These are phyloP conservation scores for Nyctanthes arbortristis DNA, from an alignment of 257 asterid genomes.

Conservation along the genomic window DNA sequence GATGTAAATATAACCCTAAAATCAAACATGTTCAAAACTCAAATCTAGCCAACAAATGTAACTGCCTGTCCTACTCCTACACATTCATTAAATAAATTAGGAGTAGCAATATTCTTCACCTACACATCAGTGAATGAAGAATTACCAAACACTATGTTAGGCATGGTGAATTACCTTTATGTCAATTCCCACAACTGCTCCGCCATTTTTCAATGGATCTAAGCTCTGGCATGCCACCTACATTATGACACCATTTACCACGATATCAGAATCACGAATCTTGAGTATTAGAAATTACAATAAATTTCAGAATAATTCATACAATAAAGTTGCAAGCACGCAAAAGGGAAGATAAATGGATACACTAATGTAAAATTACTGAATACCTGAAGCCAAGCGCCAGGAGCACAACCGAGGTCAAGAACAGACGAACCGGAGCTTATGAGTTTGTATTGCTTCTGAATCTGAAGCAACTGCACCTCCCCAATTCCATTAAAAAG, in stretches of 20 bases:
- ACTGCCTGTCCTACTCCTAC: not conserved
- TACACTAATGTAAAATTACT: not conserved
- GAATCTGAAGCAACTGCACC: constrained; percentile 81
- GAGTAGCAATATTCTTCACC: not conserved
- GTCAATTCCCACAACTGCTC: constrained; percentile 82
- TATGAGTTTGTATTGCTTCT: constrained; percentile 72
- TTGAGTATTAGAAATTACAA: not conserved
- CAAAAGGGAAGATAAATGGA: not conserved
- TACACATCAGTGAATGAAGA: not conserved
- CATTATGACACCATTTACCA: constrained; percentile 1
- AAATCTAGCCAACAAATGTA: not conserved
- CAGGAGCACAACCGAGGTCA: constrained; percentile 97
- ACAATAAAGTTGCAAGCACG: not conserved
- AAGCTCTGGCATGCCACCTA: constrained; percentile 89
- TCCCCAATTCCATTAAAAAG: constrained; percentile 20
- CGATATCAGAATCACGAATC: not conserved
- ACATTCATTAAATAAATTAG: not conserved
- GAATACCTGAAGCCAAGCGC: constrained; percentile 96
- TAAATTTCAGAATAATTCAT: not conserved
- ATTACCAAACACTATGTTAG: not conserved
- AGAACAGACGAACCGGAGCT: constrained; percentile 75
- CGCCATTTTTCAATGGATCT: constrained; percentile 72
- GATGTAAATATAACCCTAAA: not conserved
- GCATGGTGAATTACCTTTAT: constrained; percentile 44
- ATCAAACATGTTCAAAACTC: not conserved